Percentiles rank a stretch among this genome's conserved stretches.
These are phyloP conservation scores for Pythium folliculosum DNA, from an alignment of 352 stramenopile species.

Conservation along the genomic window DNA sequence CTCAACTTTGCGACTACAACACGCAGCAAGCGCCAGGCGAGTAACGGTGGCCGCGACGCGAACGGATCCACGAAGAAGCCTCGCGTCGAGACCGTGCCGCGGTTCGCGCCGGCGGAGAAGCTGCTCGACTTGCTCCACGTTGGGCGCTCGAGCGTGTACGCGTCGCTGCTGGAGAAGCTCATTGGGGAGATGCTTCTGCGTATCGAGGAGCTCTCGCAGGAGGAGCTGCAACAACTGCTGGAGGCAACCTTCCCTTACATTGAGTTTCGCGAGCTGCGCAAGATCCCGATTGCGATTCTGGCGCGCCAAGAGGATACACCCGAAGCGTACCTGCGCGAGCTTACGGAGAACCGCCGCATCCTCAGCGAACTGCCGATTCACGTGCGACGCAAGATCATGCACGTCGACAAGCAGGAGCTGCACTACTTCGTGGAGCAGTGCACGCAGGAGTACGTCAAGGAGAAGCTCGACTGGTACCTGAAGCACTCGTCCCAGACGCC, in stretches of 20 bases:
- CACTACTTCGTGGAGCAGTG: constrained; percentile 76
- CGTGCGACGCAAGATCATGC: constrained; percentile 81
- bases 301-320: constrained; percentile 80
- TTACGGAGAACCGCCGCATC: constrained; percentile 83
- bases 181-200: constrained; percentile 74
- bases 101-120: constrained; percentile 60
- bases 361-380: constrained; percentile 77
- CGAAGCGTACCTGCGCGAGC: constrained; percentile 68
- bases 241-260: constrained; percentile 88
- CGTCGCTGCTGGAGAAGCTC: constrained; percentile 69
- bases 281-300: constrained; percentile 83
- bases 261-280: constrained; percentile 84
- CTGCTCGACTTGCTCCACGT: constrained; percentile 81
- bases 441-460: constrained; percentile 69
- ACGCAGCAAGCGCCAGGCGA: background rate
- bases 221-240: constrained; percentile 67
- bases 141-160: constrained; percentile 60
- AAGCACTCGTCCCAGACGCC: constrained; percentile 38
- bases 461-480: constrained; percentile 70
- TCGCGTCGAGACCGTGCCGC: constrained; percentile 18
- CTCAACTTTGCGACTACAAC: constrained; percentile 46
- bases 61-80: constrained; percentile 15
- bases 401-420: constrained; percentile 69
- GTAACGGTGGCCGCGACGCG: background rate
- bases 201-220: constrained; percentile 67